These are phyloP conservation scores for Pyrenophora teres DNA, from an alignment of 2,329 filamentous ascomycete species.

Conservation along the genomic window DNA sequence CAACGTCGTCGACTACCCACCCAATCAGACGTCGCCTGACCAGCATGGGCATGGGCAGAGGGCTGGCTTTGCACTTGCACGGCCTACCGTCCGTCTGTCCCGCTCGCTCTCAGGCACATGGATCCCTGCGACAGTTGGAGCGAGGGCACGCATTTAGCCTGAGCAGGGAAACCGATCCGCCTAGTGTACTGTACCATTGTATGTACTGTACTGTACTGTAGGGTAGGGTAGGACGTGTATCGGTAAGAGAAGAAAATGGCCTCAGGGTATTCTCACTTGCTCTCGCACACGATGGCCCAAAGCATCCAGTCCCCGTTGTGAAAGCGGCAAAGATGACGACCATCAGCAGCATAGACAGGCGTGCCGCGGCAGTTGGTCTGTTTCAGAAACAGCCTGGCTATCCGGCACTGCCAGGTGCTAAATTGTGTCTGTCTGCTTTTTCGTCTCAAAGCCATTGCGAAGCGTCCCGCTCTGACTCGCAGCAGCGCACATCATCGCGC, in stretches of 20 bases:
- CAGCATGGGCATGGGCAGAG: neutral
- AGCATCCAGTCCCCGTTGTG: slow-evolving; percentile 34
- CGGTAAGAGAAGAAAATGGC: neutral
- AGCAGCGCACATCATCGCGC: slow-evolving; percentile 43
- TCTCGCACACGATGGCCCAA: slow-evolving; percentile 33
- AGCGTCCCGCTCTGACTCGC: slow-evolving; percentile 35
- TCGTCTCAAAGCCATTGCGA: slow-evolving; percentile 13
- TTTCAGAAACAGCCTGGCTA: slow-evolving; percentile 39
- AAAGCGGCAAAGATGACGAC: slow-evolving; percentile 34
- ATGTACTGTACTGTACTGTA: neutral
- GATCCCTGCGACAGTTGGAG: slow-evolving; percentile 33
- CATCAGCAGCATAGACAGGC: slow-evolving; percentile 15
- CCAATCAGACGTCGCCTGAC: slow-evolving; percentile 27
- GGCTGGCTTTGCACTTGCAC: slow-evolving; percentile 29
- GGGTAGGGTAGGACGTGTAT: neutral
- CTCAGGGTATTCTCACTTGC: slow-evolving; percentile 18
- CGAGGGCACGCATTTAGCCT: slow-evolving; percentile 44
- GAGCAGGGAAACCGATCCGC: slow-evolving; percentile 29
- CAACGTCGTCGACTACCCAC: slow-evolving; percentile 7
- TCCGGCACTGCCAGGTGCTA: slow-evolving; percentile 20
- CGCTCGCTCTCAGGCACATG: slow-evolving; percentile 31
- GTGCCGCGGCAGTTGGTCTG: slow-evolving; percentile 35
- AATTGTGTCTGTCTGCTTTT: slow-evolving; percentile 21
- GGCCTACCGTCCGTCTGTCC: slow-evolving; percentile 46
- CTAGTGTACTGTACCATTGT: neutral